These are phyloP conservation scores for Metarhizium humberi DNA, from an alignment of 2,329 filamentous ascomycete genomes.

Conservation along the genomic window DNA sequence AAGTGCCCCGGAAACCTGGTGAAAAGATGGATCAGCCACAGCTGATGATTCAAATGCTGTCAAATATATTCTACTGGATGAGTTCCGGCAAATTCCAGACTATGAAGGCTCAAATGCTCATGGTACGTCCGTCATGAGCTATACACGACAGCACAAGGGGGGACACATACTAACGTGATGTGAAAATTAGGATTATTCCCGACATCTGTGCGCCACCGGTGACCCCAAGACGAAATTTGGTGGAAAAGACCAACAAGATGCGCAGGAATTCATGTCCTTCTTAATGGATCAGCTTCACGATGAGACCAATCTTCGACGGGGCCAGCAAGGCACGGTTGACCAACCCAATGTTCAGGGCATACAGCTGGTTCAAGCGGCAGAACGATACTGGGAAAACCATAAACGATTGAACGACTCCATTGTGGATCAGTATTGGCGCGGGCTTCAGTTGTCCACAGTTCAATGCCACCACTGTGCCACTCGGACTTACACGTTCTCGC, in stretches of 20 bases:
- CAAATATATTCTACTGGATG: slow-evolving; percentile 51
- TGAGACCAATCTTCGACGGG: slow-evolving; percentile 62
- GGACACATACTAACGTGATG: not conserved
- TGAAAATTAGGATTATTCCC: slow-evolving; percentile 43
- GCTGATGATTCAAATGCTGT: slow-evolving; percentile 49
- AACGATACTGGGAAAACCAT: slow-evolving; percentile 67
- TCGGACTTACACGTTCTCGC: slow-evolving; percentile 32
- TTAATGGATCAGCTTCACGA: slow-evolving; percentile 73
- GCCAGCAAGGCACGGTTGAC: slow-evolving; percentile 24
- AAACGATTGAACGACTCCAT: slow-evolving; percentile 63
- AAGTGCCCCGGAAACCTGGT: slow-evolving; percentile 52
- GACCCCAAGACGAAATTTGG: slow-evolving; percentile 45
- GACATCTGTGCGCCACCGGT: slow-evolving; percentile 24
- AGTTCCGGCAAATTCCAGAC: slow-evolving; percentile 36
- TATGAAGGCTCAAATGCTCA: slow-evolving; percentile 46
- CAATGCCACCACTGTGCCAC: slow-evolving; percentile 54
- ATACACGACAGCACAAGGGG: not conserved
- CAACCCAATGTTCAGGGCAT: slow-evolving; percentile 24
- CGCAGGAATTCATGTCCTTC: slow-evolving; percentile 82
- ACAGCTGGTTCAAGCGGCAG: slow-evolving; percentile 45
- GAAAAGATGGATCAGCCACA: slow-evolving; percentile 44
- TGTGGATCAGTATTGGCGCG: slow-evolving; percentile 71
- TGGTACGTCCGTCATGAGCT: slow-evolving; percentile 32
- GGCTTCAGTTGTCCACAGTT: slow-evolving; percentile 62
- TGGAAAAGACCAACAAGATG: slow-evolving; percentile 74